Percentiles rank a stretch among this genome's conserved stretches.
Evolutionary conservation across 352 stramenopile species (phyloP).

Genomic region (Globisporangium polare): DNA sequence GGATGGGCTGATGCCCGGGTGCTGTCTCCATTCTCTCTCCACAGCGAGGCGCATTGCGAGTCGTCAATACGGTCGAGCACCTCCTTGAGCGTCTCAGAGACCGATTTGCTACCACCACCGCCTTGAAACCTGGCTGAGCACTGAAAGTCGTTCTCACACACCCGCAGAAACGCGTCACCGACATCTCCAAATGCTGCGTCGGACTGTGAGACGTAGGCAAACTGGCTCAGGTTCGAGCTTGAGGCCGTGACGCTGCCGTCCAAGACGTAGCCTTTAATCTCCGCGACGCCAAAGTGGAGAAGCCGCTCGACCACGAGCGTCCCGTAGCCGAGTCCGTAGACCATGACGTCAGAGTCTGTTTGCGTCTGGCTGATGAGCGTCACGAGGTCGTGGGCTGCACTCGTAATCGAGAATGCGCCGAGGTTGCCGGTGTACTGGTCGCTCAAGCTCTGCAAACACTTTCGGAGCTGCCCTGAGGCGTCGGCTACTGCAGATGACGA

Average conservation of each 20-base stretch:
- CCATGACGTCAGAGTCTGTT: slow-evolving; percentile 28
- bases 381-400: slow-evolving; percentile 52
- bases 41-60: slow-evolving; percentile 4
- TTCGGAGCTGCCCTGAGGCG: neutral
- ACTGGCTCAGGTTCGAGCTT: slow-evolving; percentile 4
- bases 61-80: slow-evolving; percentile 26
- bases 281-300: slow-evolving; percentile 38
- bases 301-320: slow-evolving; percentile 53
- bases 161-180: slow-evolving; percentile 31
- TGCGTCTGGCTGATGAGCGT: slow-evolving; percentile 46
- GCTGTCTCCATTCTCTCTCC: neutral
- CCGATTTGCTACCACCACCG: slow-evolving; percentile 10
- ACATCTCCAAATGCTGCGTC: slow-evolving; percentile 39
- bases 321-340: slow-evolving; percentile 68
- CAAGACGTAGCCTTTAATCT: slow-evolving; percentile 56
- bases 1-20: neutral
- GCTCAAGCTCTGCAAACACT: slow-evolving; percentile 1
- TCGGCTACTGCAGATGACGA: neutral
- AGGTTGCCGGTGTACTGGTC: slow-evolving; percentile 7
- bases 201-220: slow-evolving; percentile 20
- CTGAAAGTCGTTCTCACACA: slow-evolving; percentile 34
- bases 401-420: slow-evolving; percentile 59
- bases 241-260: slow-evolving; percentile 41
- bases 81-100: slow-evolving; percentile 31
- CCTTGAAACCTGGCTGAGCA: slow-evolving; percentile 31